Evolutionary conservation across 257 asterid genomes (phyloP).

Genomic region (Solanum neorickii): DNA sequence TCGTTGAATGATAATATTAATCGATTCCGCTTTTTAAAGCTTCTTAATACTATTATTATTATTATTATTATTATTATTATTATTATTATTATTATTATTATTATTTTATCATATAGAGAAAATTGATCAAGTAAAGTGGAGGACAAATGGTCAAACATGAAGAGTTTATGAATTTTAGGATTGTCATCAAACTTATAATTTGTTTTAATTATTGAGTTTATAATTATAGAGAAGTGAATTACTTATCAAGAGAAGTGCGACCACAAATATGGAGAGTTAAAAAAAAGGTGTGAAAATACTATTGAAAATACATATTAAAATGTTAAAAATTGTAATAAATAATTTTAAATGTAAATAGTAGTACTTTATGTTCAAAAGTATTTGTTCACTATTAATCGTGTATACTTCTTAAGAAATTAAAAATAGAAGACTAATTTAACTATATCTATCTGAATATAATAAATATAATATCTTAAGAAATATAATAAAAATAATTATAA

Average conservation of each 20-base stretch:
- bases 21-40: not conserved
- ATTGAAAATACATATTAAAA: too few relatives aligned
- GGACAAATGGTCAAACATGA: not conserved
- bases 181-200: not conserved
- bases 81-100: not conserved
- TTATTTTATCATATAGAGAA: not conserved
- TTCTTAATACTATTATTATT: not conserved
- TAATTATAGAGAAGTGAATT: not conserved
- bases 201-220: not conserved
- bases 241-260: not conserved
- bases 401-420: too few relatives aligned
- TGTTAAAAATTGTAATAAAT: too few relatives aligned
- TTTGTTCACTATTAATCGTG: too few relatives aligned
- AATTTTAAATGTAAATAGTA: too few relatives aligned
- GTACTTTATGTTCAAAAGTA: too few relatives aligned
- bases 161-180: not conserved
- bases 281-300: not conserved
- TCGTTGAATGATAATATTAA: not conserved
- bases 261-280: not conserved
- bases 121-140: not conserved
- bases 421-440: too few relatives aligned
- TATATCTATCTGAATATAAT: too few relatives aligned
- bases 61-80: too few relatives aligned
- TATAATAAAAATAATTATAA: too few relatives aligned
- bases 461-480: too few relatives aligned